Conservation (phyloP, 495 filamentous ascomycete genomes). For the Penicillium fimorum region DNA sequence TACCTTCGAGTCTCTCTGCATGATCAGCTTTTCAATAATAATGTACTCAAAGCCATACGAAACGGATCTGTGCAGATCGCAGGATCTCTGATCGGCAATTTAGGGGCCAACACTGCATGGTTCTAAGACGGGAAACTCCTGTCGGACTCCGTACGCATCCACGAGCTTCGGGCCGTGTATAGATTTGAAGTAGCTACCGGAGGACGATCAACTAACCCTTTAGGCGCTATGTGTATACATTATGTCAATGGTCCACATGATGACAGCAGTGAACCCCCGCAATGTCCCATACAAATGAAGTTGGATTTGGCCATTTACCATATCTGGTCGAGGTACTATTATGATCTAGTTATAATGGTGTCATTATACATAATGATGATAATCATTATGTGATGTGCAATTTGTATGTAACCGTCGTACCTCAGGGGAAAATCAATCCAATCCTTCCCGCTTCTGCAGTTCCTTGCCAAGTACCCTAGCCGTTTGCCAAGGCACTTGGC, state of each 20-base stretch:
- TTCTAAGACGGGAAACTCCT: constrained; percentile 1
- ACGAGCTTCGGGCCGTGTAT: not conserved
- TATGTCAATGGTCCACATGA: not conserved
- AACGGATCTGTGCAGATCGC: not conserved
- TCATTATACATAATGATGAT: too few species aligned
- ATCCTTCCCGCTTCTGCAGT: too few species aligned
- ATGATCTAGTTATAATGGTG: too few species aligned
- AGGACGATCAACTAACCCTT: constrained; percentile 6
- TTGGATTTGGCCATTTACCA: not conserved
- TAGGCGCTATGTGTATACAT: not conserved
- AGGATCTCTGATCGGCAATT: not conserved
- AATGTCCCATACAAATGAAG: not conserved
- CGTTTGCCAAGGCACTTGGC: too few species aligned
- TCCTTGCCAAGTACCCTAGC: too few species aligned
- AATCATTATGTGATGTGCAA: too few species aligned
- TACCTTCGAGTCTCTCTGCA: not conserved
- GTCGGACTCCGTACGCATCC: not conserved
- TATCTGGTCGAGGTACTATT: not conserved
- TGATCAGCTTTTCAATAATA: not conserved
- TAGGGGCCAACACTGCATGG: not conserved
- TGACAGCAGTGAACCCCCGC: not conserved
- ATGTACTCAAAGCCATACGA: not conserved
- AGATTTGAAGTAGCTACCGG: not conserved
- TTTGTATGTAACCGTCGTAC: too few species aligned
- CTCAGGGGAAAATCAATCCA: too few species aligned